Percentiles rank a stretch among this genome's conserved stretches.
Conservation (phyloP, 106 monocot species). For the Platanthera zijinensis region DNA sequence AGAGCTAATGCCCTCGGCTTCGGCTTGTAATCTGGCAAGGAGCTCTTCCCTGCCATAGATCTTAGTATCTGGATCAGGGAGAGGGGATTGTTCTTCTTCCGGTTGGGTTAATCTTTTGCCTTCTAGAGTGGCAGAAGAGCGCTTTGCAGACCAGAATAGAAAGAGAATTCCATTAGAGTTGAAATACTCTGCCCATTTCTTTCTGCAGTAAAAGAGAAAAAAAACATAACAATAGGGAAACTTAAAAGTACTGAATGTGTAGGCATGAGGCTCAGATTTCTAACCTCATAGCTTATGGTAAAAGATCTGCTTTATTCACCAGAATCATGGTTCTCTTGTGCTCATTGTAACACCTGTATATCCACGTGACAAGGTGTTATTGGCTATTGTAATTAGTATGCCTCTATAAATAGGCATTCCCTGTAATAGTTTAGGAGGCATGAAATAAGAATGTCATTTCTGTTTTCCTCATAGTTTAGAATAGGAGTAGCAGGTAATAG, state of each 20-base stretch:
- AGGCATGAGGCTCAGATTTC: too few species aligned
- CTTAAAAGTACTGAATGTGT: too few species aligned
- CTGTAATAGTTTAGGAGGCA: too few species aligned
- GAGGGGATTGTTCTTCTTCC: constrained; percentile 22
- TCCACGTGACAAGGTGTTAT: too few species aligned
- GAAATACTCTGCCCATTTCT: constrained; percentile 87
- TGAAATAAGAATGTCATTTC: too few species aligned
- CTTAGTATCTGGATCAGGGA: constrained; percentile 39
- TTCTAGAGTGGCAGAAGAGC: constrained; percentile 67
- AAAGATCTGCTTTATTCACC: constrained; percentile 94
- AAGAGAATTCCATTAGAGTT: constrained; percentile 48
- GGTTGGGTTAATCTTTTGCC: constrained; percentile 31
- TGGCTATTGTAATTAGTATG: too few species aligned
- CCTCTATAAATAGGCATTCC: too few species aligned
- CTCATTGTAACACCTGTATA: too few species aligned
- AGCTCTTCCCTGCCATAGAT: constrained; percentile 73
- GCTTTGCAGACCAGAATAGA: constrained; percentile 96
- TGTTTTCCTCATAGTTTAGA: too few species aligned
- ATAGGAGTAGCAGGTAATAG: too few species aligned
- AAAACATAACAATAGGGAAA: too few species aligned
- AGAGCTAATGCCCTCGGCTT: constrained; percentile 57
- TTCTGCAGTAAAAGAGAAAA: constrained; percentile 30
- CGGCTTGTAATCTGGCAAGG: constrained; percentile 61
- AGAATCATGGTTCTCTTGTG: constrained; percentile 28
- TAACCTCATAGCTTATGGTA: constrained; percentile 62